Conservation (phyloP, 2,329 filamentous ascomycete genomes). For the Plenodomus tracheiphilus region DNA sequence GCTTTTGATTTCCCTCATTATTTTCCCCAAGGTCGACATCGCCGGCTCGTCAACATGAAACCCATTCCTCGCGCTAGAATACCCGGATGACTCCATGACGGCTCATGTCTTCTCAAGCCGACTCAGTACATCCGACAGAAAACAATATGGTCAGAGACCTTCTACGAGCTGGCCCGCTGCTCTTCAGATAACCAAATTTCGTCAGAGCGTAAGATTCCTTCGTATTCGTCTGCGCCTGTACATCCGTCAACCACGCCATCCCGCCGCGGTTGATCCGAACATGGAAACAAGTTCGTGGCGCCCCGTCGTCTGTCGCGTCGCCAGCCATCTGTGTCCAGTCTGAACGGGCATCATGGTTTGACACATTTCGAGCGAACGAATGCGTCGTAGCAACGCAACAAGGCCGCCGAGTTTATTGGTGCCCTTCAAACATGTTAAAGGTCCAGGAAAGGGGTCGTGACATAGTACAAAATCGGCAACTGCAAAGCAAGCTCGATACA, state of each 20-base stretch:
- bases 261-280: slow-evolving; percentile 11
- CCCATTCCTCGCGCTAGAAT: slow-evolving; percentile 2
- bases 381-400: not conserved
- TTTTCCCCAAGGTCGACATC: slow-evolving; percentile 34
- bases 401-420: slow-evolving; percentile 4
- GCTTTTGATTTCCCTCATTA: slow-evolving; percentile 47
- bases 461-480: slow-evolving; percentile 38
- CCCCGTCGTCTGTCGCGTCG: slow-evolving; percentile 21
- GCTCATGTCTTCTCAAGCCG: slow-evolving; percentile 14
- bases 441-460: slow-evolving; percentile 30
- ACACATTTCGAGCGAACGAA: slow-evolving; percentile 8
- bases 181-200: slow-evolving; percentile 27
- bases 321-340: slow-evolving; percentile 16
- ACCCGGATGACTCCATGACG: slow-evolving; percentile 11
- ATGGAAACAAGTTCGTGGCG: slow-evolving; percentile 10
- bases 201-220: slow-evolving; percentile 30
- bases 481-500: not conserved
- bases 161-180: slow-evolving; percentile 23
- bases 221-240: slow-evolving; percentile 32
- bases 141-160: slow-evolving; percentile 23
- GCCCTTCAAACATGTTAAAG: slow-evolving; percentile 23
- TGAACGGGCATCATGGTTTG: slow-evolving; percentile 8
- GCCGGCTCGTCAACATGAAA: slow-evolving; percentile 17
- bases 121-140: slow-evolving; percentile 22
- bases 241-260: slow-evolving; percentile 32